phyloP scores from a whole-genome alignment of 192 early-diverging fungal species.

The Obelidium mucronatum region DNA sequence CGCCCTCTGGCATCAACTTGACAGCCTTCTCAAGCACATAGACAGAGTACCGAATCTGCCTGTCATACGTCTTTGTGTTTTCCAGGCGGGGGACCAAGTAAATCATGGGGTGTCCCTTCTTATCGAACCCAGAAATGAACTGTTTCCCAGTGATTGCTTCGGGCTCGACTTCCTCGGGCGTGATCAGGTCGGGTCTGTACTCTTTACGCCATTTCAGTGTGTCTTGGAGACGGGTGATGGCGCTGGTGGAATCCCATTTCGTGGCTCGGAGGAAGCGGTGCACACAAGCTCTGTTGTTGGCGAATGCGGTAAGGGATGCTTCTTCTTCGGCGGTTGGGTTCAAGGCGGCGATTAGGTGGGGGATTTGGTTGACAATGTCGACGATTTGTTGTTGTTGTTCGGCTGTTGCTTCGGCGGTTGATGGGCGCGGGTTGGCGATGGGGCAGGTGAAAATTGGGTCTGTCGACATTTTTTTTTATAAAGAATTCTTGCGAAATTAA shows the following conservation, averaged over 20 bases:
- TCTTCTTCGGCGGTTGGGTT: neutral
- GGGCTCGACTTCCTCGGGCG: slow-evolving; percentile 74
- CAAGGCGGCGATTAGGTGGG: neutral
- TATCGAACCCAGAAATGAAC: slow-evolving; percentile 86
- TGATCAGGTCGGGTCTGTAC: slow-evolving; percentile 71
- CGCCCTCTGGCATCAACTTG: slow-evolving; percentile 29
- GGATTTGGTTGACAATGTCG: neutral
- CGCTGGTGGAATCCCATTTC: slow-evolving; percentile 66
- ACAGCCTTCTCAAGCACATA: slow-evolving; percentile 84
- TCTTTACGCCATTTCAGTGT: slow-evolving; percentile 76
- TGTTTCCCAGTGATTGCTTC: slow-evolving; percentile 84
- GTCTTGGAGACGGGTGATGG: slow-evolving; percentile 65
- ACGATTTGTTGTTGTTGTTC: neutral
- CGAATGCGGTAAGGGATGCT: neutral
- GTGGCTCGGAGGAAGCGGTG: slow-evolving; percentile 66
- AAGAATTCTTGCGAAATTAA: too few species aligned
- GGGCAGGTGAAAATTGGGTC: too few species aligned
- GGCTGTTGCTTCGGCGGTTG: too few species aligned
- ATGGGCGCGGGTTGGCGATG: too few species aligned
- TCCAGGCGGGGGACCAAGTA: slow-evolving; percentile 71
- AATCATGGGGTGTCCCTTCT: slow-evolving; percentile 73
- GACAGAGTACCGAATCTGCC: slow-evolving; percentile 83
- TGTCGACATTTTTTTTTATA: too few species aligned
- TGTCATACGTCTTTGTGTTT: slow-evolving; percentile 75
- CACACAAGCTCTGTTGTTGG: slow-evolving; percentile 47